Percentiles rank a stretch among this genome's conserved stretches.
These are phyloP conservation scores for Saccharomyces hybrid DNA, from an alignment of 1,139 yeast species.

Conservation along the genomic window DNA sequence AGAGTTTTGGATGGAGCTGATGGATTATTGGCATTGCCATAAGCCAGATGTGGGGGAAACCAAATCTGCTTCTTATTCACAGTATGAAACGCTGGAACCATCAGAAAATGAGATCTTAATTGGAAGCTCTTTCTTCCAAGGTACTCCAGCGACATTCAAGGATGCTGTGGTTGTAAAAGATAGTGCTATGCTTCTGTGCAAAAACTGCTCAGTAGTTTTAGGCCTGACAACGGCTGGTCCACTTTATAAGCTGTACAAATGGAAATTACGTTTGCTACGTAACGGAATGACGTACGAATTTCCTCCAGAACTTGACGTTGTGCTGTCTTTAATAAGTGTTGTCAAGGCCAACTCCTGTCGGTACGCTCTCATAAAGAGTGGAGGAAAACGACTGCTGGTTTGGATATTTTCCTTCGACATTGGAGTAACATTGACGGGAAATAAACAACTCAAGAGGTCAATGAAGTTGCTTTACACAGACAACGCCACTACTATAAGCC, in stretches of 20 bases:
- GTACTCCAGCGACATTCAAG: slow-evolving; percentile 12
- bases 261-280: slow-evolving; percentile 16
- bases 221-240: slow-evolving; percentile 19
- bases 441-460: slow-evolving; percentile 12
- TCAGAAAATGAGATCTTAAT: slow-evolving; percentile 20
- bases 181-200: slow-evolving; percentile 9
- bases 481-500: slow-evolving; percentile 4
- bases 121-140: slow-evolving; percentile 22
- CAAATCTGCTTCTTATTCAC: slow-evolving; percentile 3
- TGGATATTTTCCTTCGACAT: slow-evolving; percentile 28
- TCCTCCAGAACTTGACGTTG: slow-evolving; percentile 18
- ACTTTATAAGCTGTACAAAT: slow-evolving; percentile 20
- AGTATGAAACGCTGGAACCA: slow-evolving; percentile 19
- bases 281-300: slow-evolving; percentile 7
- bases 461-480: slow-evolving; percentile 12
- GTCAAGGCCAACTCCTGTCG: slow-evolving; percentile 22
- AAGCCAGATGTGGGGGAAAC: slow-evolving; percentile 48
- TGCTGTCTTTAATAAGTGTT: slow-evolving; percentile 15
- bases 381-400: slow-evolving; percentile 9
- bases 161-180: slow-evolving; percentile 3
- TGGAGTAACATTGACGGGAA: slow-evolving; percentile 7
- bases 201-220: slow-evolving; percentile 11
- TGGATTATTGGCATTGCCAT: slow-evolving; percentile 98
- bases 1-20: slow-evolving; percentile 87
- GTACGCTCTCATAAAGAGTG: slow-evolving; percentile 13